Percentiles rank a stretch among this genome's conserved stretches.
Evolutionary conservation across 2,329 filamentous ascomycete species (phyloP).

Genomic region (Setomelanomma holmii): DNA sequence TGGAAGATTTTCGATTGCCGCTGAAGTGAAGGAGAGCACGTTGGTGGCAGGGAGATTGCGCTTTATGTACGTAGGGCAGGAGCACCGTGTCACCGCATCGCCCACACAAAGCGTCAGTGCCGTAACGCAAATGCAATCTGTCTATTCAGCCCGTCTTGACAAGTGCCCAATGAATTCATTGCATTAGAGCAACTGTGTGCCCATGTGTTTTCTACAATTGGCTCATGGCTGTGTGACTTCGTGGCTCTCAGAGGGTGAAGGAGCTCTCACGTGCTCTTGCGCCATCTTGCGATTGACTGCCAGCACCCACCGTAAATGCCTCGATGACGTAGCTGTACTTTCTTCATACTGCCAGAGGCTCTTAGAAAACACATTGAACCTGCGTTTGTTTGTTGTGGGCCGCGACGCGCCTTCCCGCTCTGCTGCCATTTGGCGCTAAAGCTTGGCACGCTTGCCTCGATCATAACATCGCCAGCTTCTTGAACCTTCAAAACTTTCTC

Average conservation of each 20-base stretch:
- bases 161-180: not conserved
- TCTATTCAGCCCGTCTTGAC: not conserved
- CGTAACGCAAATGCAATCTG: constrained; percentile 7
- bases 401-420: constrained; percentile 20
- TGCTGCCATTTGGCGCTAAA: constrained; percentile 10
- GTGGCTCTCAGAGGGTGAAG: constrained; percentile 13
- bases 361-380: not conserved
- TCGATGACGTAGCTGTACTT: constrained; percentile 7
- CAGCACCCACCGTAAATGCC: not conserved
- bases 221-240: not conserved
- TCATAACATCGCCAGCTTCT: constrained; percentile 14
- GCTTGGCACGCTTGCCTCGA: constrained; percentile 25
- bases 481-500: constrained; percentile 9
- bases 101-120: constrained; percentile 9
- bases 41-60: constrained; percentile 5
- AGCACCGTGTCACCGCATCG: constrained; percentile 21
- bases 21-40: constrained; percentile 13
- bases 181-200: not conserved
- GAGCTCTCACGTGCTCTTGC: constrained; percentile 16
- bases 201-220: not conserved
- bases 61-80: constrained; percentile 12
- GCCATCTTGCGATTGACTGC: not conserved
- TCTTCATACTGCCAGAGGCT: not conserved
- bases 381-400: constrained; percentile 25
- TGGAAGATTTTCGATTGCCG: constrained; percentile 9